Base-by-base conservation (phyloP, 2,329 filamentous ascomycete genomes). In the Aureobasidium musti region DNA sequence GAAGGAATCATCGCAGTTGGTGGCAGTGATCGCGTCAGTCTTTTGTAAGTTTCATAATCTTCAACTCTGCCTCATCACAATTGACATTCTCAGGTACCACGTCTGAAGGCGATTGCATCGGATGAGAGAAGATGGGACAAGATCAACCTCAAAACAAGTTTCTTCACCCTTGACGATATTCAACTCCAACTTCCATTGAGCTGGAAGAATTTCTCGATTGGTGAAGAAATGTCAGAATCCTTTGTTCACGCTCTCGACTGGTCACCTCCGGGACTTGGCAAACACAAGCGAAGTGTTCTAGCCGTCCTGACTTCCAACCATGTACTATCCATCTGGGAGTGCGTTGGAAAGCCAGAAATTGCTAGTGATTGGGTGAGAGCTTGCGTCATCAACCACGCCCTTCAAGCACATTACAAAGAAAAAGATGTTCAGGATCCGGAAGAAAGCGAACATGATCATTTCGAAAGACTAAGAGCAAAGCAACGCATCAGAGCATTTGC, bases 1-100 rank as follows among this genome's bases (percentile, higher is more conserved):
- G 84, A 87, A 70, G 83, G 84, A 53, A 82, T 84, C 57, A 79
- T 88, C 52, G 86, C 85, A 7, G 74, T 87, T 54, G 83, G 83
- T 17, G 82, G 81, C 13, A 82, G 83, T 61, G 85, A 87, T 71
- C 77, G 80, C 68, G 79, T 87, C 21, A 79, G 85, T 49, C 77
- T 87, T 45, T 72, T 87, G 78, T 84, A 73, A 67, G 64, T 68
- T 74, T 71, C 67, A 73, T 70, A 74, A 60, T 45, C 30, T 8
- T 67, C 0, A 56, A 67, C 30, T 64, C 68, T 39, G 8, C 30
- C 8, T 5, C 53, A 28, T 52, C 54, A 11, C 11, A 2, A 3
- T 21, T 66, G n/a, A 66, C 26, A 39, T 11, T 14, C 26, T 19
- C 28, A 66, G n/a, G 68, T 70, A 2, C 72, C 73, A 30, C 68